phyloP scores from a whole-genome alignment of 192 early-diverging fungal genomes.

The Pilobolus umbonatus region DNA sequence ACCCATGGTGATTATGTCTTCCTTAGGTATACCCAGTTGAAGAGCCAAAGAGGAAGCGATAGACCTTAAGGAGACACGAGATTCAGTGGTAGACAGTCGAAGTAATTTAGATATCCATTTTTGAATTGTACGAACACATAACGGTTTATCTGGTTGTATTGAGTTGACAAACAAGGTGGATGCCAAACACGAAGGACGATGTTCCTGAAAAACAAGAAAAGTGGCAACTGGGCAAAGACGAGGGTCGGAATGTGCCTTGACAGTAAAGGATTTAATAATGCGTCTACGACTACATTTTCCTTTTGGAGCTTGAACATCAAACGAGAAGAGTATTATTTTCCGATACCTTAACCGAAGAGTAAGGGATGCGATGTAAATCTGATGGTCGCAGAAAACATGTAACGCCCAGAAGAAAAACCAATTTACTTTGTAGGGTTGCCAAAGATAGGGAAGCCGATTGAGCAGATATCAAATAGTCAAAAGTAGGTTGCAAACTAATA shows the following conservation, averaged over 20 bases:
- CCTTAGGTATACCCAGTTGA: background rate
- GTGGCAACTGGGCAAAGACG: background rate
- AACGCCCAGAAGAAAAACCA: constrained; percentile 9
- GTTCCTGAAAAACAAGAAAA: background rate
- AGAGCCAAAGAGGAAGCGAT: background rate
- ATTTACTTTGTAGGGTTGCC: background rate
- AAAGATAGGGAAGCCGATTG: background rate
- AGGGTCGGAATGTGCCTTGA: background rate
- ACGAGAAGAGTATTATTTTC: background rate
- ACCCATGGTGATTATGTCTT: background rate
- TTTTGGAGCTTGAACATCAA: constrained; percentile 5
- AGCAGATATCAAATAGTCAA: background rate
- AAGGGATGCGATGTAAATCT: background rate
- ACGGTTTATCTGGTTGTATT: background rate
- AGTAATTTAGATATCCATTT: background rate
- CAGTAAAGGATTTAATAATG: constrained; percentile 7
- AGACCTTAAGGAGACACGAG: background rate
- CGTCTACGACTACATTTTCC: background rate
- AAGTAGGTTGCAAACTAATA: background rate
- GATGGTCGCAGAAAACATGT: constrained; percentile 10
- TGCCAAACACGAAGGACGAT: background rate
- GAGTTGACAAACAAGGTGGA: constrained; percentile 3
- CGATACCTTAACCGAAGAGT: background rate
- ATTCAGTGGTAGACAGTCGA: background rate
- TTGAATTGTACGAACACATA: background rate